Conservation (phyloP, 805 yeast genomes). For the Saturnispora quitensis region DNA sequence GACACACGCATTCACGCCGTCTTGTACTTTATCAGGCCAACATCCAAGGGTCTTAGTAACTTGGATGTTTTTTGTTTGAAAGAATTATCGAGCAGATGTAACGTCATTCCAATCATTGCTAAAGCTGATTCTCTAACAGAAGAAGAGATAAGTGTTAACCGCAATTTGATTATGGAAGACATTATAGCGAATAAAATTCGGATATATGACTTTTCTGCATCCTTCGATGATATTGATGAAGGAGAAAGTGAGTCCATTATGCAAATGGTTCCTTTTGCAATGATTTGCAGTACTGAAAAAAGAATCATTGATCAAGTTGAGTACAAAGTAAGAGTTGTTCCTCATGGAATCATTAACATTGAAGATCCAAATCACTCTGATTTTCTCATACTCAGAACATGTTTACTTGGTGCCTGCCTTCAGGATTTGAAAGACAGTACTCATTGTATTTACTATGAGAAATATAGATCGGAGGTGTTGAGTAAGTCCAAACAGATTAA, state of each 20-base stretch:
- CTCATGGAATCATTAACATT: slow-evolving; percentile 80
- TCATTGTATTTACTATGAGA: slow-evolving; percentile 66
- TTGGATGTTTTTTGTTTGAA: slow-evolving; percentile 66
- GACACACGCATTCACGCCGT: slow-evolving; percentile 82
- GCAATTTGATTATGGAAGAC: slow-evolving; percentile 38
- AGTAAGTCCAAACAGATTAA: neutral
- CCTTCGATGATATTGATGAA: slow-evolving; percentile 24
- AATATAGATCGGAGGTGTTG: slow-evolving; percentile 49
- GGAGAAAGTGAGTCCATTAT: slow-evolving; percentile 18
- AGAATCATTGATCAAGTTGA: slow-evolving; percentile 57
- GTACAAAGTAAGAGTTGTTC: slow-evolving; percentile 72
- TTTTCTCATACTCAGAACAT: slow-evolving; percentile 62
- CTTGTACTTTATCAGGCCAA: slow-evolving; percentile 71
- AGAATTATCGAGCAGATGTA: slow-evolving; percentile 58
- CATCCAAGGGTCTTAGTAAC: slow-evolving; percentile 53
- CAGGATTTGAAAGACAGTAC: slow-evolving; percentile 73
- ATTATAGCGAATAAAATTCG: slow-evolving; percentile 17
- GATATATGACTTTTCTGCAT: slow-evolving; percentile 25
- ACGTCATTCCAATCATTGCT: slow-evolving; percentile 73
- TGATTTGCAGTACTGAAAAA: slow-evolving; percentile 76
- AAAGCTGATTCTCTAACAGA: slow-evolving; percentile 67
- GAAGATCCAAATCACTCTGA: slow-evolving; percentile 79
- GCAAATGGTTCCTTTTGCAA: slow-evolving; percentile 68
- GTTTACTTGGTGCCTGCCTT: slow-evolving; percentile 70
- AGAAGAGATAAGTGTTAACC: slow-evolving; percentile 39